Evolutionary conservation across 148 eudicot genomes (phyloP).

Genomic region (Vaccinium macrocarpon): DNA sequence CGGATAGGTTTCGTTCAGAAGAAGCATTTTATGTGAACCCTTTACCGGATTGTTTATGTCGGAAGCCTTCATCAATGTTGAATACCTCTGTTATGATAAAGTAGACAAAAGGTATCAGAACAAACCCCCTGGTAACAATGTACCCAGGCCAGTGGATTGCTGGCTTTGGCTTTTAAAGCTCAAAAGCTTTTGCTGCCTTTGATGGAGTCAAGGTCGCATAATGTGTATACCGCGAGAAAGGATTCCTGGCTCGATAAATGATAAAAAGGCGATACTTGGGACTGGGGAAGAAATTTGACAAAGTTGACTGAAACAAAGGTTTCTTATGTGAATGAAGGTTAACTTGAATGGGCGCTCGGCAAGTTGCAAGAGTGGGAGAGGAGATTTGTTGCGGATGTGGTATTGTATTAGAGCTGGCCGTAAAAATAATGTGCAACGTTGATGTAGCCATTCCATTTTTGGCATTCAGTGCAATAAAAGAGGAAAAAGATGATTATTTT

Average conservation of each 20-base stretch:
- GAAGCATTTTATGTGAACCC: conserved; percentile 97
- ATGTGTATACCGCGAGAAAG: background rate
- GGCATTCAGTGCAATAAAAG: conserved; percentile 11
- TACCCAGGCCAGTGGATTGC: background rate
- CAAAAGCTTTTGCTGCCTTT: background rate
- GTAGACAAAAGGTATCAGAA: conserved; percentile 19
- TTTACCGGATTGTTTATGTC: conserved; percentile 90
- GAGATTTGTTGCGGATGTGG: background rate
- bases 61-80: conserved; percentile 21
- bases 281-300: background rate
- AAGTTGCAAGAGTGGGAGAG: background rate
- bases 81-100: conserved; percentile 26
- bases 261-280: background rate
- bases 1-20: conserved; percentile 84
- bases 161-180: background rate
- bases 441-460: conserved; percentile 7
- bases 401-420: background rate
- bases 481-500: background rate
- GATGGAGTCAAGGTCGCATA: background rate
- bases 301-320: background rate
- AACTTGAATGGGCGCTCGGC: background rate
- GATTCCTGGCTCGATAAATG: background rate
- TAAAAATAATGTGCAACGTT: background rate
- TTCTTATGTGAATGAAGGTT: background rate
- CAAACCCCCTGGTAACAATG: background rate